These are phyloP conservation scores for Erysimum pusillum DNA, from an alignment of 441 rosid species.

Conservation along the genomic window DNA sequence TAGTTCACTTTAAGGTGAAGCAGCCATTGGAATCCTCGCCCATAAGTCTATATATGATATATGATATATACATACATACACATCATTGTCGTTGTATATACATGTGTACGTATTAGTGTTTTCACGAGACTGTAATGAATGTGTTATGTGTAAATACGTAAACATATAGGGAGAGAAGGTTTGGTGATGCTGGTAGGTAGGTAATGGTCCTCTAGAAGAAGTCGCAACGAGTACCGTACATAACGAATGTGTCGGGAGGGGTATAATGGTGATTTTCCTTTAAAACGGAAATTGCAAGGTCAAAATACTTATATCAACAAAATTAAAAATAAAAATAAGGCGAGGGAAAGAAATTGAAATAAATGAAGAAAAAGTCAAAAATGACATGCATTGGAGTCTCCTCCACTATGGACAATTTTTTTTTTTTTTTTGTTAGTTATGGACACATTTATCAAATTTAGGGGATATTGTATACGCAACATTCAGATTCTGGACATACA, in stretches of 20 bases:
- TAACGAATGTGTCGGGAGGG: slow-evolving; percentile 42
- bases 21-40: slow-evolving; percentile 34
- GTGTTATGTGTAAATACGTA: slow-evolving; percentile 1
- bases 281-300: slow-evolving; percentile 25
- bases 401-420: background rate
- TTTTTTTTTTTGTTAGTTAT: background rate
- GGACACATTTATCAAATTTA: background rate
- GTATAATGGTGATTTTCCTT: background rate
- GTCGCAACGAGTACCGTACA: slow-evolving; percentile 38
- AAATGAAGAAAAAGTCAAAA: slow-evolving; percentile 32
- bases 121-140: slow-evolving; percentile 44
- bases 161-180: slow-evolving; percentile 7
- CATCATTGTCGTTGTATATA: background rate
- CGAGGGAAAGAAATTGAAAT: background rate
- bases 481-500: slow-evolving; percentile 1
- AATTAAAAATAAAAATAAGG: background rate
- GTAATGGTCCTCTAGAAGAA: slow-evolving; percentile 42
- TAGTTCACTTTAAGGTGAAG: slow-evolving; percentile 31
- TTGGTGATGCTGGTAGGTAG: slow-evolving; percentile 38
- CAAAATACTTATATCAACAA: background rate
- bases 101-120: slow-evolving; percentile 21
- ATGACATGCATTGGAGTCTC: slow-evolving; percentile 6
- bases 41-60: background rate
- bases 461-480: background rate
- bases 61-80: slow-evolving; percentile 2